Conservation (phyloP, 495 filamentous ascomycete species). For the Tuber borchii region DNA sequence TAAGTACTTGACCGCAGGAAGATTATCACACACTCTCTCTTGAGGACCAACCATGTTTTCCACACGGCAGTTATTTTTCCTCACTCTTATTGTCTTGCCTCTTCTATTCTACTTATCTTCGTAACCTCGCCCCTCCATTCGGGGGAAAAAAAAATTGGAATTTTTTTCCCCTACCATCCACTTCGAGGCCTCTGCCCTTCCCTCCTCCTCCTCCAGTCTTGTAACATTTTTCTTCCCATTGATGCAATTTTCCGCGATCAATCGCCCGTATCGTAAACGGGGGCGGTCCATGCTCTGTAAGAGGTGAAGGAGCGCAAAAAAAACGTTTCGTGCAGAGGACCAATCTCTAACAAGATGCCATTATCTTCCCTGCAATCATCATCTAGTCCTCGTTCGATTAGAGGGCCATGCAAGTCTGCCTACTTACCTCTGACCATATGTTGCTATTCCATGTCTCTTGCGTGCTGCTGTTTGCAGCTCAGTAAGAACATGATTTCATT, state of each 20-base stretch:
- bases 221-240: background rate
- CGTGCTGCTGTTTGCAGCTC: background rate
- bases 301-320: background rate
- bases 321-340: slow-evolving; percentile 24
- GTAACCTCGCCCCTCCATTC: background rate
- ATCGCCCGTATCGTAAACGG: slow-evolving; percentile 2
- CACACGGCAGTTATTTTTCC: background rate
- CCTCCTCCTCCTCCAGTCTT: background rate
- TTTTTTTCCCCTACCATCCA: background rate
- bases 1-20: slow-evolving; percentile 27
- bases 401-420: background rate
- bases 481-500: background rate
- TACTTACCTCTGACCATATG: background rate
- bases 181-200: background rate
- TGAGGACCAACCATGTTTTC: background rate
- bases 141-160: background rate
- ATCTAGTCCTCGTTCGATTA: slow-evolving; percentile 23
- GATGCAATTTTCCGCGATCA: slow-evolving; percentile 2
- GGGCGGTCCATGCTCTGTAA: background rate
- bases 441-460: background rate
- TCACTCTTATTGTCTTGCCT: background rate
- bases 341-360: slow-evolving; percentile 23
- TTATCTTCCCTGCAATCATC: slow-evolving; percentile 17
- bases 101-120: background rate
- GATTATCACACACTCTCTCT: slow-evolving; percentile 11